Evolutionary conservation across 768 basidiomycete species (phyloP).

Genomic region (Podaxis carcinomalis): DNA sequence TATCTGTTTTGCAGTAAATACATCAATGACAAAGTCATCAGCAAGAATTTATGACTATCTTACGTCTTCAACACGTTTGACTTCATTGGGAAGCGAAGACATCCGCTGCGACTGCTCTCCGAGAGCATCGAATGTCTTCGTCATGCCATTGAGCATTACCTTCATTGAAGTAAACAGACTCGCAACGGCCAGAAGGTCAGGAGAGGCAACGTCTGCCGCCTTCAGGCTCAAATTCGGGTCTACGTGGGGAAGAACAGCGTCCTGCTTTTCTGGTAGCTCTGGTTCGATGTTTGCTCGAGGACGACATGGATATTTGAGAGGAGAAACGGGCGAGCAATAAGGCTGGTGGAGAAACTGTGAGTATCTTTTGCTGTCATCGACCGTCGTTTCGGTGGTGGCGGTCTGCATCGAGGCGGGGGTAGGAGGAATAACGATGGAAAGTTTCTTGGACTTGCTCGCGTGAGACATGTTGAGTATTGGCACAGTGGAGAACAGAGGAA

Average conservation of each 20-base stretch:
- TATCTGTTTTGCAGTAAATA: slow-evolving; percentile 29
- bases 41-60: slow-evolving; percentile 10
- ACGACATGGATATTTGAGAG: neutral
- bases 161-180: slow-evolving; percentile 46
- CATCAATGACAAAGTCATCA: slow-evolving; percentile 3
- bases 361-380: slow-evolving; percentile 1
- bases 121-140: slow-evolving; percentile 40
- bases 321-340: slow-evolving; percentile 2
- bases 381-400: slow-evolving; percentile 7
- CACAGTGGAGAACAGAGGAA: neutral
- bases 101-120: slow-evolving; percentile 42
- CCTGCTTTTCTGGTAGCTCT: neutral
- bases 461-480: neutral
- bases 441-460: slow-evolving; percentile 15
- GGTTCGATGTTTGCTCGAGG: neutral
- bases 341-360: slow-evolving; percentile 5
- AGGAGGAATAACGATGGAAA: slow-evolving; percentile 23
- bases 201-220: slow-evolving; percentile 22
- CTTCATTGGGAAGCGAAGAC: slow-evolving; percentile 37
- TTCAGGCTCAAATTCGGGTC: slow-evolving; percentile 1
- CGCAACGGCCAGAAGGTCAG: slow-evolving; percentile 38
- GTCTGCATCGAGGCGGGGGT: slow-evolving; percentile 13
- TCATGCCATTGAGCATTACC: slow-evolving; percentile 33
- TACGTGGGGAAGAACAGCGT: neutral
- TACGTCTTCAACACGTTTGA: slow-evolving; percentile 42